Percentiles rank a stretch among this genome's conserved stretches.
Evolutionary conservation across 108 stramenopile species (phyloP).

Genomic region (Fragilaria radians): DNA sequence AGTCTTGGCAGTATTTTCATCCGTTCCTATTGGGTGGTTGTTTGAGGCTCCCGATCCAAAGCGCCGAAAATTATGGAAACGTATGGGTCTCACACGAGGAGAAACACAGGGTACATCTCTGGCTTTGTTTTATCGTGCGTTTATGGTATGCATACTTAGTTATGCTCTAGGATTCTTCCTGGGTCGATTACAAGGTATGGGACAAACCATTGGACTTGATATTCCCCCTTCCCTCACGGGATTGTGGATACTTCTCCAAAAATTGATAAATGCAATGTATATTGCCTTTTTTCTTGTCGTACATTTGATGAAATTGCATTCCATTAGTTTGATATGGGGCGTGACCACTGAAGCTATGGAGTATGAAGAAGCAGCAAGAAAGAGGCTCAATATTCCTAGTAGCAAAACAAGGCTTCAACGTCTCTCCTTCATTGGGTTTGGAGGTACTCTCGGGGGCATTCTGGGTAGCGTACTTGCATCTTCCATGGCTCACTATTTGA

Average conservation of each 20-base stretch:
- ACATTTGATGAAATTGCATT: slow-evolving; percentile 84
- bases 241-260: background rate
- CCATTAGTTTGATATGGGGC: slow-evolving; percentile 78
- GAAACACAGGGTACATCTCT: slow-evolving; percentile 85
- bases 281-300: slow-evolving; percentile 82
- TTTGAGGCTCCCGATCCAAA: slow-evolving; percentile 86
- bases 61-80: slow-evolving; percentile 61
- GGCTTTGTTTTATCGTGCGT: slow-evolving; percentile 79
- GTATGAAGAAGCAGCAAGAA: slow-evolving; percentile 76
- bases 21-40: slow-evolving; percentile 87
- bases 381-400: slow-evolving; percentile 9
- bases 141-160: slow-evolving; percentile 52
- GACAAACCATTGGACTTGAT: slow-evolving; percentile 4
- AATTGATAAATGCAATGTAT: slow-evolving; percentile 50
- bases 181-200: slow-evolving; percentile 25
- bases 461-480: slow-evolving; percentile 62
- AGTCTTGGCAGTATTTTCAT: slow-evolving; percentile 60
- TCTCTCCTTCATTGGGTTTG: slow-evolving; percentile 77
- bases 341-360: slow-evolving; percentile 90
- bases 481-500: slow-evolving; percentile 53
- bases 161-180: slow-evolving; percentile 66
- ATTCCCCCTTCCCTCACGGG: background rate
- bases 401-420: slow-evolving; percentile 52
- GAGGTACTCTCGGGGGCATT: slow-evolving; percentile 83
- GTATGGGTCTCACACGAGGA: slow-evolving; percentile 83